These are phyloP conservation scores for Calvatia gigantea DNA, from an alignment of 768 basidiomycete species.

Conservation along the genomic window DNA sequence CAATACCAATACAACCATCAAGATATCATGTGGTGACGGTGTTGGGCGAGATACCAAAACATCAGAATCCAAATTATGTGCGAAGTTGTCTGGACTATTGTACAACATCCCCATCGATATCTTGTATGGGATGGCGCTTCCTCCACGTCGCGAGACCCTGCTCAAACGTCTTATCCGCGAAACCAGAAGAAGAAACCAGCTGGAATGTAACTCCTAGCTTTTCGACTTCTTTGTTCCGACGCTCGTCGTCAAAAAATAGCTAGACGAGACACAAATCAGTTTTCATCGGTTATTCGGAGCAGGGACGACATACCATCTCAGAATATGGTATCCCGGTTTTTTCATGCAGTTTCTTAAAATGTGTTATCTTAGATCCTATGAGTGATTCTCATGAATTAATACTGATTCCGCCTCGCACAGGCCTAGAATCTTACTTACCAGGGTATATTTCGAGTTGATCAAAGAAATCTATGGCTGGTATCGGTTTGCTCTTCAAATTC, in stretches of 20 bases:
- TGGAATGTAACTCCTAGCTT: conserved; percentile 77
- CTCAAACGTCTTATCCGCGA: conserved; percentile 61
- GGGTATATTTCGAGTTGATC: conserved; percentile 76
- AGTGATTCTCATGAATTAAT: neutral
- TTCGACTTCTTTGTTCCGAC: conserved; percentile 60
- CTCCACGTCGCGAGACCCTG: conserved; percentile 74
- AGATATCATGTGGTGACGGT: too few species aligned
- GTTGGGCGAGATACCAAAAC: too few species aligned
- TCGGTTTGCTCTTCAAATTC: conserved; percentile 22
- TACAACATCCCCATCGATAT: neutral
- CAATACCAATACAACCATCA: too few species aligned
- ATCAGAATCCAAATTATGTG: too few species aligned
- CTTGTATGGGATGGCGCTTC: conserved; percentile 31
- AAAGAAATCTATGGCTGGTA: conserved; percentile 58
- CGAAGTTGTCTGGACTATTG: too few species aligned
- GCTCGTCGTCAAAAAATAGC: conserved; percentile 75
- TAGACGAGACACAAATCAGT: conserved; percentile 18
- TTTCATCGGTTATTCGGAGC: neutral
- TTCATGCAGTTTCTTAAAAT: conserved; percentile 72
- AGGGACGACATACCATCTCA: conserved; percentile 58
- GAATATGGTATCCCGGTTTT: conserved; percentile 75
- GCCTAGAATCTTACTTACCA: conserved; percentile 33
- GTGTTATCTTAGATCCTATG: conserved; percentile 73
- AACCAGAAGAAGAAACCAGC: conserved; percentile 55
- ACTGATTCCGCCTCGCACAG: neutral